phyloP scores from a whole-genome alignment of 805 yeast species.

The Starmerella etchellsii region DNA sequence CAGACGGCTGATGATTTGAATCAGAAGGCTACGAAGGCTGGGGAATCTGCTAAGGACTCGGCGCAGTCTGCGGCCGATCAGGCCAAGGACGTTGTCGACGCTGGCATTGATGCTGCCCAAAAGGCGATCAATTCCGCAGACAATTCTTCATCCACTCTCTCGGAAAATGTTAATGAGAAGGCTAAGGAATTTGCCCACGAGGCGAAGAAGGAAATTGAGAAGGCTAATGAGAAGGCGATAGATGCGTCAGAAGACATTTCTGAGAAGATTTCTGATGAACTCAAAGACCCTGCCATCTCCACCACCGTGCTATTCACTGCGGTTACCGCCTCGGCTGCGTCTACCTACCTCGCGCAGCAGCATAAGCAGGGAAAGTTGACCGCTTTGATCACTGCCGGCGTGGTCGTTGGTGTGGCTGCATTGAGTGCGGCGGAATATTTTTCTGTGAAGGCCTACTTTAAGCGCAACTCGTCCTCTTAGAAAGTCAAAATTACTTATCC shows the following conservation, averaged over 20 bases:
- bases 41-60: constrained; percentile 1
- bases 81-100: constrained; percentile 5
- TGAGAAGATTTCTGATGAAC: constrained; percentile 20
- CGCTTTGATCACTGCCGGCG: constrained; percentile 19
- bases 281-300: constrained; percentile 22
- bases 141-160: constrained; percentile 13
- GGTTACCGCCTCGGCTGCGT: constrained; percentile 23
- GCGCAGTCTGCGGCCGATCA: constrained; percentile 2
- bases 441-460: constrained; percentile 23
- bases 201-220: constrained; percentile 14
- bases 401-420: constrained; percentile 22
- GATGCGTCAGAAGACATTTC: constrained; percentile 15
- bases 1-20: constrained; percentile 2
- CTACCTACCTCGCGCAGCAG: constrained; percentile 23
- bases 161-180: constrained; percentile 18
- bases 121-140: constrained; percentile 9
- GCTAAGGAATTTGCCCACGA: constrained; percentile 14
- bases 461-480: constrained; percentile 12
- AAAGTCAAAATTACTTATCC: neutral
- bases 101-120: constrained; percentile 8
- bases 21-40: constrained; percentile 1
- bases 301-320: constrained; percentile 23
- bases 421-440: constrained; percentile 23
- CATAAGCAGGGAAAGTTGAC: constrained; percentile 22
- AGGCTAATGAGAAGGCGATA: constrained; percentile 11